A percentile compares a stretch with the other conserved stretches of the same genome.
Conservation (phyloP, 2,329 filamentous ascomycete species). For the Pochonia chlamydosporia region DNA sequence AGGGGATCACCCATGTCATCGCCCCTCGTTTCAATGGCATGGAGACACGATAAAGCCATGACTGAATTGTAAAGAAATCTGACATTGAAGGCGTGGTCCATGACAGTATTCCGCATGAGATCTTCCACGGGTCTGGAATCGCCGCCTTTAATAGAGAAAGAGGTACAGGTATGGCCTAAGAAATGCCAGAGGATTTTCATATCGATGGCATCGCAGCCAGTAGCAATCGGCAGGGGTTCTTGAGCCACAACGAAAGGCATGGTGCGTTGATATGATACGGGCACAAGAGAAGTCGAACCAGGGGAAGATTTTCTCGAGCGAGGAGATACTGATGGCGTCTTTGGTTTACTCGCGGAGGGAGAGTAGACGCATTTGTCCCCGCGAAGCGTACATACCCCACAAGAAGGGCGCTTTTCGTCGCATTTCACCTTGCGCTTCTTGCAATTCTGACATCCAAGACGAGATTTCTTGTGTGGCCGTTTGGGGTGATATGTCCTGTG, state of each 20-base stretch:
- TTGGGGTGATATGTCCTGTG: slow-evolving; percentile 33
- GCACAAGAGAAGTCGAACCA: slow-evolving; percentile 1
- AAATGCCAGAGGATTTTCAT: slow-evolving; percentile 54
- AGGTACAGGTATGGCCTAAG: slow-evolving; percentile 37
- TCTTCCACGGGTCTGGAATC: slow-evolving; percentile 29
- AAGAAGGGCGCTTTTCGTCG: slow-evolving; percentile 44
- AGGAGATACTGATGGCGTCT: background rate
- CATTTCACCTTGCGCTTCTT: slow-evolving; percentile 52
- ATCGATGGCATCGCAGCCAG: slow-evolving; percentile 29
- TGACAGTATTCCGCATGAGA: slow-evolving; percentile 39
- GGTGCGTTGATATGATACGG: background rate
- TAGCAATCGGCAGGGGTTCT: slow-evolving; percentile 3
- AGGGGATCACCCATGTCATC: slow-evolving; percentile 20
- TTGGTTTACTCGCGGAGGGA: slow-evolving; percentile 10
- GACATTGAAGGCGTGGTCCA: slow-evolving; percentile 44
- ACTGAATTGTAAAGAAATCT: slow-evolving; percentile 50
- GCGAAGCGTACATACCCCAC: slow-evolving; percentile 42
- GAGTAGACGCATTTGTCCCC: slow-evolving; percentile 43
- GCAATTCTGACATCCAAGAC: slow-evolving; percentile 48
- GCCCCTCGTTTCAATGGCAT: slow-evolving; percentile 17
- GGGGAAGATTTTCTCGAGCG: background rate
- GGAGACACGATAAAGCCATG: slow-evolving; percentile 45
- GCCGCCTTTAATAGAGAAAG: slow-evolving; percentile 37
- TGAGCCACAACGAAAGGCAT: slow-evolving; percentile 14
- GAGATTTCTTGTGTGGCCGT: slow-evolving; percentile 50